These are phyloP conservation scores for Phanerodontia chrysosporium DNA, from an alignment of 768 basidiomycete genomes.

Conservation along the genomic window DNA sequence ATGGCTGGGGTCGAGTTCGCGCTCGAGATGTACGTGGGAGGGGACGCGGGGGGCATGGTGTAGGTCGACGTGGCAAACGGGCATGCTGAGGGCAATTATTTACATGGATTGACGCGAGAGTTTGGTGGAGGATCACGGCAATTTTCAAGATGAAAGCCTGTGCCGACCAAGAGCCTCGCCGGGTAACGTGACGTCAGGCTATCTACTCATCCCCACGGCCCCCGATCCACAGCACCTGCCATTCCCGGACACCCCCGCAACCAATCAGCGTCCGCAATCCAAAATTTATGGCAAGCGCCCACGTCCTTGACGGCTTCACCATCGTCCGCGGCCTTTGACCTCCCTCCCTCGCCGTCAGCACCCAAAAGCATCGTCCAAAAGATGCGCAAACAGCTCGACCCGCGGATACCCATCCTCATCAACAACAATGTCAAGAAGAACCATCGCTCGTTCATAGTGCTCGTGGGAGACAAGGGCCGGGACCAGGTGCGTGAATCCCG, in stretches of 20 bases:
- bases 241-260: neutral
- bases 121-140: neutral
- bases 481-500: slow-evolving; percentile 64
- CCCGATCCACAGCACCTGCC: neutral
- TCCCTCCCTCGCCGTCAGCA: neutral
- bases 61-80: neutral
- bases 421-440: slow-evolving; percentile 91
- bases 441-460: slow-evolving; percentile 91
- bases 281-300: neutral
- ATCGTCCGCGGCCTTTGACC: neutral
- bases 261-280: neutral
- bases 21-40: neutral
- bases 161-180: neutral
- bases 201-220: neutral
- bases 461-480: slow-evolving; percentile 90
- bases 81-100: neutral
- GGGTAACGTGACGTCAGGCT: neutral
- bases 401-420: slow-evolving; percentile 88
- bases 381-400: slow-evolving; percentile 89
- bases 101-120: neutral
- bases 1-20: neutral
- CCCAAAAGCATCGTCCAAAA: neutral
- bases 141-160: neutral
- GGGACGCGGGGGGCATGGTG: neutral
- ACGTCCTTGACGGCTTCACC: neutral